These are phyloP conservation scores for Colletotrichum liaoningense DNA, from an alignment of 2,329 filamentous ascomycete genomes.

Conservation along the genomic window DNA sequence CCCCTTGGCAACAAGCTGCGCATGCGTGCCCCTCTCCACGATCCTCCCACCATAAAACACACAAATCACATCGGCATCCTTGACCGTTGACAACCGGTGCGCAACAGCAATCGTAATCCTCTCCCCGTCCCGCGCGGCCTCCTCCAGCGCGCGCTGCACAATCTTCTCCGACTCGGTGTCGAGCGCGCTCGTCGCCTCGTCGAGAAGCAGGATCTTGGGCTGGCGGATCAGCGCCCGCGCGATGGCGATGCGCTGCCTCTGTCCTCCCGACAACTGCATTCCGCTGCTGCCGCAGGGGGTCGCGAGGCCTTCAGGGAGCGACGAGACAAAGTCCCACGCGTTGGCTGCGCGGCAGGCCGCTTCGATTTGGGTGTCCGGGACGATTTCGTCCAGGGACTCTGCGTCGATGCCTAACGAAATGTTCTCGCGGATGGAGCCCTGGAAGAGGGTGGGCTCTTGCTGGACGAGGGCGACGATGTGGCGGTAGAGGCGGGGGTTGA, in stretches of 20 bases:
- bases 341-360: slow-evolving; percentile 60
- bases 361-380: slow-evolving; percentile 51
- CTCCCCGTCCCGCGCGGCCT: slow-evolving; percentile 43
- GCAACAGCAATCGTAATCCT: slow-evolving; percentile 73
- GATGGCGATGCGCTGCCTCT: slow-evolving; percentile 79
- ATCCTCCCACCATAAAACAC: slow-evolving; percentile 69
- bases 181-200: slow-evolving; percentile 76
- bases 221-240: slow-evolving; percentile 76
- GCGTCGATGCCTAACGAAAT: slow-evolving; percentile 51
- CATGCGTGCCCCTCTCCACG: slow-evolving; percentile 71
- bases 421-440: slow-evolving; percentile 58
- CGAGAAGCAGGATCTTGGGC: slow-evolving; percentile 75
- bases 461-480: slow-evolving; percentile 65
- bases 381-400: slow-evolving; percentile 14
- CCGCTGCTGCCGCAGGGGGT: slow-evolving; percentile 75
- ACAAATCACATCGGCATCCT: slow-evolving; percentile 70
- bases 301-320: slow-evolving; percentile 60
- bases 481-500: slow-evolving; percentile 63
- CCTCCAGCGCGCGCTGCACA: slow-evolving; percentile 71
- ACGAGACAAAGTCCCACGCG: slow-evolving; percentile 57
- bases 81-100: slow-evolving; percentile 67
- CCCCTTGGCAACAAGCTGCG: slow-evolving; percentile 62
- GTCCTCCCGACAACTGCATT: slow-evolving; percentile 77
- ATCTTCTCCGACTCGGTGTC: slow-evolving; percentile 75
- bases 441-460: slow-evolving; percentile 66